Evolutionary conservation across 768 basidiomycete species (phyloP).

Genomic region (Russula olivacea): DNA sequence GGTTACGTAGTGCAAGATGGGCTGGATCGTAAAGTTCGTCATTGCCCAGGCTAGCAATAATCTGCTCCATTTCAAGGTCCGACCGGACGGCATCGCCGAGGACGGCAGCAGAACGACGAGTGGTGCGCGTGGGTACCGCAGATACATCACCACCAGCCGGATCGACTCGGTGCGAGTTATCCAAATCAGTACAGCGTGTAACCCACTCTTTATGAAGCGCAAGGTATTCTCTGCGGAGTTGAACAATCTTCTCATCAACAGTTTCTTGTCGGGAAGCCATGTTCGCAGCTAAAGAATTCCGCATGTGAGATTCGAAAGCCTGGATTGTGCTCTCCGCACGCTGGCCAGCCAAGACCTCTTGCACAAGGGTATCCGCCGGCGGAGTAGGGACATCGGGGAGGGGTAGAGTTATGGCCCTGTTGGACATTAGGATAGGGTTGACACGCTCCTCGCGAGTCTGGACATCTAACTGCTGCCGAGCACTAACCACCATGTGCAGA

Average conservation of each 20-base stretch:
- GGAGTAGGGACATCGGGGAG: conserved; percentile 35
- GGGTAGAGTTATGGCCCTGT: conserved; percentile 41
- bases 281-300: conserved; percentile 47
- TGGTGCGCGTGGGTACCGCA: conserved; percentile 46
- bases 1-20: conserved; percentile 76
- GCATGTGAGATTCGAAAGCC: conserved; percentile 35
- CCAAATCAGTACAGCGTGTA: conserved; percentile 61
- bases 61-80: conserved; percentile 95
- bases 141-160: conserved; percentile 33
- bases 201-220: conserved; percentile 67
- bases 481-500: conserved; percentile 56
- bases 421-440: conserved; percentile 56
- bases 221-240: conserved; percentile 61
- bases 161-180: conserved; percentile 47
- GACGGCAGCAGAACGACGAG: conserved; percentile 62
- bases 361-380: conserved; percentile 40
- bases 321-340: conserved; percentile 35
- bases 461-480: conserved; percentile 51
- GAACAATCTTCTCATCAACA: conserved; percentile 48
- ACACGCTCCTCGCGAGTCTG: conserved; percentile 60
- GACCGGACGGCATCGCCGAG: conserved; percentile 88
- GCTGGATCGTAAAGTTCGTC: conserved; percentile 92
- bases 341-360: conserved; percentile 41
- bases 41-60: conserved; percentile 88
- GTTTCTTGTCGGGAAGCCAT: conserved; percentile 49